Evolutionary conservation across 257 asterid genomes (phyloP).

Genomic region (Petunia axillaris): DNA sequence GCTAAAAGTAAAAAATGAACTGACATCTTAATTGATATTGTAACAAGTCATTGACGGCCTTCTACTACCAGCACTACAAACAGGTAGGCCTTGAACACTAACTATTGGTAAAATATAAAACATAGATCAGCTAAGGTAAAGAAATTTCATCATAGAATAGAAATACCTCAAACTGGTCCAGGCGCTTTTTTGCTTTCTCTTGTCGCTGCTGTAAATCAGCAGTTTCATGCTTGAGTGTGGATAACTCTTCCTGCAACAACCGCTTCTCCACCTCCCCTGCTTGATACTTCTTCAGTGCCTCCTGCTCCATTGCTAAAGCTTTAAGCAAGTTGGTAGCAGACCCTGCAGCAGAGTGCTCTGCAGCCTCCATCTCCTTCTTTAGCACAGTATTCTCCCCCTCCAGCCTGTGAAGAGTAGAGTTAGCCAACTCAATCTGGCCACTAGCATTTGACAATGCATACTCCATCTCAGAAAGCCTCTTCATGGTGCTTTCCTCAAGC

Average conservation of each 20-base stretch:
- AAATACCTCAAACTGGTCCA: constrained; percentile 69
- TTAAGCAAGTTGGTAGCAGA: constrained; percentile 45
- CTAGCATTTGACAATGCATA: constrained; percentile 52
- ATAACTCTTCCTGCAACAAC: constrained; percentile 45
- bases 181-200: constrained; percentile 48
- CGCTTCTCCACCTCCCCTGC: constrained; percentile 47
- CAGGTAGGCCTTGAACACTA: not conserved
- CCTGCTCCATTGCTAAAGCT: constrained; percentile 59
- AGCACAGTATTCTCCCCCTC: constrained; percentile 50
- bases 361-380: constrained; percentile 49
- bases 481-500: constrained; percentile 58
- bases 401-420: constrained; percentile 41
- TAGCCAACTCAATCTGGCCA: constrained; percentile 51
- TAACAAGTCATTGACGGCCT: not conserved
- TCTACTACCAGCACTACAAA: not conserved
- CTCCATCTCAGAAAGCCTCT: constrained; percentile 73
- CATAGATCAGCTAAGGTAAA: not conserved
- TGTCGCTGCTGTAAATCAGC: constrained; percentile 38
- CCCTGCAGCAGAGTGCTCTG: constrained; percentile 36
- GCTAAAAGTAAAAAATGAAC: not conserved
- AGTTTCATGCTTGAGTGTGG: constrained; percentile 34
- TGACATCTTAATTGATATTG: not conserved
- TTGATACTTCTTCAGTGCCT: constrained; percentile 50
- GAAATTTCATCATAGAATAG: not conserved
- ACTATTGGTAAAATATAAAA: not conserved